phyloP scores from a whole-genome alignment of 192 early-diverging fungal species.

The Rhizophlyctis rosea region DNA sequence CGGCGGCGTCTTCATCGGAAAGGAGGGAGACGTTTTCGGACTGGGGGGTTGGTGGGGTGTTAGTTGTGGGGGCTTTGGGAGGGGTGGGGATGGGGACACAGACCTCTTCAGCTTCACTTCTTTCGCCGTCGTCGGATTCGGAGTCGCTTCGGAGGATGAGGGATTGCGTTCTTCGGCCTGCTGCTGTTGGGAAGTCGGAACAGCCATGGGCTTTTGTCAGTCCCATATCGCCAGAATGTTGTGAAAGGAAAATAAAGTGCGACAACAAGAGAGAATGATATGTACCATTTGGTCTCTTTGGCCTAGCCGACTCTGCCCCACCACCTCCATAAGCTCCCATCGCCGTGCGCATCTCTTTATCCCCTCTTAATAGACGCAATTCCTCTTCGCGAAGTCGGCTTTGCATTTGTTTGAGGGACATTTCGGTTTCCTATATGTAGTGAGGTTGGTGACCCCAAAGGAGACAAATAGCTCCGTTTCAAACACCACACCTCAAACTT shows the following conservation, averaged over 20 bases:
- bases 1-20: background rate
- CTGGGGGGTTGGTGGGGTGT: no score
- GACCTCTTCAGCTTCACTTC: slow-evolving; percentile 4
- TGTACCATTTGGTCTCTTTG: slow-evolving; percentile 6
- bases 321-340: slow-evolving; percentile 1
- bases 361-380: slow-evolving; percentile 44
- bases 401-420: slow-evolving; percentile 49
- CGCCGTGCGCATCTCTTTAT: slow-evolving; percentile 38
- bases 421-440: slow-evolving; percentile 40
- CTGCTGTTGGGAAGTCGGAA: slow-evolving; percentile 12
- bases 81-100: slow-evolving; percentile 3
- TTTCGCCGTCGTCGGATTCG: background rate
- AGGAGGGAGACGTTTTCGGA: background rate
- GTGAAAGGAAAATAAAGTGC: slow-evolving; percentile 1
- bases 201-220: no score
- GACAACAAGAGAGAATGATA: background rate
- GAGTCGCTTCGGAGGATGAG: background rate
- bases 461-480: background rate
- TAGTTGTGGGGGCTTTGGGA: no score
- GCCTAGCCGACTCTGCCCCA: slow-evolving; percentile 14
- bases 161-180: slow-evolving; percentile 6
- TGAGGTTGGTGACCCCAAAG: background rate
- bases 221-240: background rate
- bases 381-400: slow-evolving; percentile 51
- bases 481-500: slow-evolving; percentile 40